phyloP scores from a whole-genome alignment of 2,329 filamentous ascomycete species.

The Coleophoma crateriformis region DNA sequence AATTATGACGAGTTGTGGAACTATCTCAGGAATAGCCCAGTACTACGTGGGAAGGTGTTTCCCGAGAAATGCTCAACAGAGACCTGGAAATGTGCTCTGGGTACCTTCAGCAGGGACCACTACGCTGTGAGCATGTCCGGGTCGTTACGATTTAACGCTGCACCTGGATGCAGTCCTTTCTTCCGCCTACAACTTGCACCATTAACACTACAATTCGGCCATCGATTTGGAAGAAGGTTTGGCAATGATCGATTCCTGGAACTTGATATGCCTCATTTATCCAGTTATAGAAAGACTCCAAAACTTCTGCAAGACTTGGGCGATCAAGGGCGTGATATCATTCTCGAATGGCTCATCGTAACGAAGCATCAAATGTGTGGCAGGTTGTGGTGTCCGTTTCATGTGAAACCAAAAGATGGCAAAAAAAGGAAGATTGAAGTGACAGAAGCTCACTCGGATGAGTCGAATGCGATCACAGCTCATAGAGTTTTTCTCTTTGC shows the following conservation, averaged over 20 bases:
- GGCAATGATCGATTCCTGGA: slow-evolving; percentile 55
- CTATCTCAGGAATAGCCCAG: slow-evolving; percentile 30
- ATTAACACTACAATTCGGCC: slow-evolving; percentile 40
- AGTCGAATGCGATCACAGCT: slow-evolving; percentile 19
- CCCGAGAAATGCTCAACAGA: slow-evolving; percentile 38
- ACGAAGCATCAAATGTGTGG: slow-evolving; percentile 19
- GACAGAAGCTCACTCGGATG: slow-evolving; percentile 27
- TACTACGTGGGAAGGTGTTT: slow-evolving; percentile 38
- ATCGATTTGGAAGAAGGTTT: slow-evolving; percentile 49
- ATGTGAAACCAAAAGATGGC: slow-evolving; percentile 14
- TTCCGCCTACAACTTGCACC: slow-evolving; percentile 43
- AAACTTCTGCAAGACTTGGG: slow-evolving; percentile 26
- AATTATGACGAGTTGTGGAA: slow-evolving; percentile 39
- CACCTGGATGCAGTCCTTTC: slow-evolving; percentile 29
- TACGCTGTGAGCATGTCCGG: slow-evolving; percentile 39
- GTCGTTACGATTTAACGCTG: slow-evolving; percentile 30
- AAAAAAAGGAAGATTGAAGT: slow-evolving; percentile 30
- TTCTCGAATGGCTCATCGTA: slow-evolving; percentile 34
- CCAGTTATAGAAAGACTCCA: slow-evolving; percentile 8
- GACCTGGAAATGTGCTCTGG: slow-evolving; percentile 34
- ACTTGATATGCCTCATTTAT: slow-evolving; percentile 41
- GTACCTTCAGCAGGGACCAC: slow-evolving; percentile 19
- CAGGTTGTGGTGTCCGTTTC: slow-evolving; percentile 22
- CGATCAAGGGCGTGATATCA: slow-evolving; percentile 23
- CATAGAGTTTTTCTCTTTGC: slow-evolving; percentile 51